Evolutionary conservation across 1,139 yeast genomes (phyloP).

Genomic region (Pneumocystis canis): DNA sequence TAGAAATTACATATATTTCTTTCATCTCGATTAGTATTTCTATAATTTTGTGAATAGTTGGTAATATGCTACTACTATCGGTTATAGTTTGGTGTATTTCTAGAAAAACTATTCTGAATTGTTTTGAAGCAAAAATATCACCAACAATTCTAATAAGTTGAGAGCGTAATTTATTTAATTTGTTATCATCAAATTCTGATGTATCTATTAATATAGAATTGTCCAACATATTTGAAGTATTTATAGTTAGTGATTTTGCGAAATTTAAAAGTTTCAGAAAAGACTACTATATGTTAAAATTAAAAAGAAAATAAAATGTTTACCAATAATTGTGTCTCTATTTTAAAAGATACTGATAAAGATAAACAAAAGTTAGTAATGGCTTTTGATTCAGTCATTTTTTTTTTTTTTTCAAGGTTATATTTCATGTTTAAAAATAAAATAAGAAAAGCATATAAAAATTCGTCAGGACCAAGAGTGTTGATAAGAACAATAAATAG

Average conservation of each 20-base stretch:
- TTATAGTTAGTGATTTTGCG: neutral
- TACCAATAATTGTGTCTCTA: neutral
- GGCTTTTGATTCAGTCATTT: slow-evolving; percentile 40
- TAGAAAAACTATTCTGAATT: neutral
- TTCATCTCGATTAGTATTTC: neutral
- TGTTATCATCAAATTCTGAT: neutral
- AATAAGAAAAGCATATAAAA: slow-evolving; percentile 60
- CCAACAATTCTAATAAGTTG: neutral
- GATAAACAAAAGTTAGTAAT: slow-evolving; percentile 29
- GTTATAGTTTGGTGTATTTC: neutral
- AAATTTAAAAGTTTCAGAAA: neutral
- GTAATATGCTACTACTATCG: neutral
- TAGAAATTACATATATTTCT: neutral
- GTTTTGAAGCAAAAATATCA: neutral
- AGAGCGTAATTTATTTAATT: neutral
- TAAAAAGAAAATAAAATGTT: neutral
- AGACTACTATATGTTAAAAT: neutral
- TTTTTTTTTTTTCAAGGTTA: slow-evolving; percentile 40
- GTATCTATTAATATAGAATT: neutral
- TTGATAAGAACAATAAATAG: slow-evolving; percentile 64
- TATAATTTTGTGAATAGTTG: neutral
- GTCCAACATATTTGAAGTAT: neutral
- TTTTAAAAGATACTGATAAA: neutral
- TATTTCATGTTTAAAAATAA: slow-evolving; percentile 50
- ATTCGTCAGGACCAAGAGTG: slow-evolving; percentile 54